Evolutionary conservation across 225 moss, liverwort and hornwort genomes (phyloP).

Genomic region (Physcomitrium patens): DNA sequence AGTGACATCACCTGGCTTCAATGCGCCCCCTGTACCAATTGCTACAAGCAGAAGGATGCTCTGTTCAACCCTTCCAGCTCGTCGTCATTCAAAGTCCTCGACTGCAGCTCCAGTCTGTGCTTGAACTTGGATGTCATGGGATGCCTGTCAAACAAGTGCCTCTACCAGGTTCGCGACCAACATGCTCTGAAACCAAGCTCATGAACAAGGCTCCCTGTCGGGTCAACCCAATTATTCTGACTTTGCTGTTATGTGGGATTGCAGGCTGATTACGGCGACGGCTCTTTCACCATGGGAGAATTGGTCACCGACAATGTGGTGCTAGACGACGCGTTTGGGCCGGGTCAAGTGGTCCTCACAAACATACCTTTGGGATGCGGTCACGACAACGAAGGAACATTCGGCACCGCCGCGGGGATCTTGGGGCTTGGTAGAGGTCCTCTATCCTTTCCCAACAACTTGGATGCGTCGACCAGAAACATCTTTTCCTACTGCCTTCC

Average conservation of each 20-base stretch:
- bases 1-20: slow-evolving; percentile 64
- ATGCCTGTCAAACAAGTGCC: slow-evolving; percentile 42
- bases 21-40: slow-evolving; percentile 44
- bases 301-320: slow-evolving; percentile 45
- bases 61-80: slow-evolving; percentile 47
- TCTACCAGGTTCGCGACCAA: slow-evolving; percentile 36
- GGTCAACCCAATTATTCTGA: too few relatives aligned
- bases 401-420: slow-evolving; percentile 57
- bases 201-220: too few relatives aligned
- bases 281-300: slow-evolving; percentile 49
- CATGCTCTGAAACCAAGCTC: too few relatives aligned
- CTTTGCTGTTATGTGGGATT: neutral
- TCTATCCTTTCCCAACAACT: slow-evolving; percentile 57
- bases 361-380: slow-evolving; percentile 65
- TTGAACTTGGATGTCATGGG: slow-evolving; percentile 41
- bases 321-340: slow-evolving; percentile 16
- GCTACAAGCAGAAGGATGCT: slow-evolving; percentile 41
- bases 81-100: slow-evolving; percentile 35
- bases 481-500: slow-evolving; percentile 69
- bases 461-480: slow-evolving; percentile 21
- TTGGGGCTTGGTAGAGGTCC: slow-evolving; percentile 60
- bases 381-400: slow-evolving; percentile 66
- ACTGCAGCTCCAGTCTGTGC: slow-evolving; percentile 40
- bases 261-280: slow-evolving; percentile 50
- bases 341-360: slow-evolving; percentile 18